These are phyloP conservation scores for Rhypophila decipiens DNA, from an alignment of 495 filamentous ascomycete genomes.

Conservation along the genomic window DNA sequence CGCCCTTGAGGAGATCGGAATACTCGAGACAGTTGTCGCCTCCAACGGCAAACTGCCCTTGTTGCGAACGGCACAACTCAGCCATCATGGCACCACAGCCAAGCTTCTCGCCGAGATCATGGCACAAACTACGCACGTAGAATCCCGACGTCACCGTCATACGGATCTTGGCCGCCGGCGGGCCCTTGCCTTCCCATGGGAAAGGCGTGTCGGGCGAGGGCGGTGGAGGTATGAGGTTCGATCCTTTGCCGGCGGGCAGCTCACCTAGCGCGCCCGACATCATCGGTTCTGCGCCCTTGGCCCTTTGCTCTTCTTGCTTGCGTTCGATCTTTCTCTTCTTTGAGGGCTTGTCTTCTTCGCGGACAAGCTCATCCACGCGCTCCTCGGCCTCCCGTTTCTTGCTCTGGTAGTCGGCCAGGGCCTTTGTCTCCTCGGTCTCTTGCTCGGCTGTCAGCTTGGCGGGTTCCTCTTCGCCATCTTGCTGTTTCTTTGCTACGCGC, in stretches of 20 bases:
- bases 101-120: conserved; percentile 81
- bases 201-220: conserved; percentile 27
- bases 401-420: conserved; percentile 34
- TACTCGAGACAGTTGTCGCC: conserved; percentile 72
- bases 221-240: conserved; percentile 27
- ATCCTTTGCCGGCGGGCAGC: conserved; percentile 26
- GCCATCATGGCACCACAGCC: conserved; percentile 84
- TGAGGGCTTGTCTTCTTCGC: conserved; percentile 13
- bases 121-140: conserved; percentile 89
- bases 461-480: conserved; percentile 18
- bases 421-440: conserved; percentile 40
- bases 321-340: conserved; percentile 29
- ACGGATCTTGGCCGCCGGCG: conserved; percentile 70
- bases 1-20: conserved; percentile 67
- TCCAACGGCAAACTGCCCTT: conserved; percentile 68
- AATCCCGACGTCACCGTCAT: conserved; percentile 96
- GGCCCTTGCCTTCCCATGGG: conserved; percentile 43
- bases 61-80: conserved; percentile 69
- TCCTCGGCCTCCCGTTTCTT: conserved; percentile 45
- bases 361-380: conserved; percentile 34
- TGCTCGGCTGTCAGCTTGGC: conserved; percentile 38
- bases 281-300: conserved; percentile 23
- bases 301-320: conserved; percentile 22
- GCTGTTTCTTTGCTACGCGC: conserved; percentile 42
- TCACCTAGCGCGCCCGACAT: conserved; percentile 48